These are phyloP conservation scores for Picea glauca DNA, from an alignment of 75 land plant genomes.

Conservation along the genomic window DNA sequence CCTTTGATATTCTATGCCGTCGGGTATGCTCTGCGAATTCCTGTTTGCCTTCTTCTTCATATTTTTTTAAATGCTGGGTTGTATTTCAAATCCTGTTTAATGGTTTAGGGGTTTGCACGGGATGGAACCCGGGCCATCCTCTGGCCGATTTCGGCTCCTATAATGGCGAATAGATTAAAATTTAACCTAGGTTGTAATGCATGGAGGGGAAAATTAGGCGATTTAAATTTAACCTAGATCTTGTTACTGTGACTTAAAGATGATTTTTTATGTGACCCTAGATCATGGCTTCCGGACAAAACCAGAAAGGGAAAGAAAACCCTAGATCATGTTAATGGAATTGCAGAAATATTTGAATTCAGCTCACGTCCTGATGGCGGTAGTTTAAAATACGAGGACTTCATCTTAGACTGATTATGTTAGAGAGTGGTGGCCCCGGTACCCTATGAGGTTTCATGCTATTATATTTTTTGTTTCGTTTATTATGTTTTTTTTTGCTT, in stretches of 20 bases:
- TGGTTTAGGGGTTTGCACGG: not conserved
- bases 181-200: not conserved
- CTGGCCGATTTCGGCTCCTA: not conserved
- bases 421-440: too few species aligned
- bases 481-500: too few species aligned
- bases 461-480: too few species aligned
- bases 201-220: not conserved
- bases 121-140: not conserved
- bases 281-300: not conserved
- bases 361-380: not conserved
- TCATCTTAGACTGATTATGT: not conserved
- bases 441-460: not conserved
- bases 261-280: not conserved
- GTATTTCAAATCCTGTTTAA: not conserved
- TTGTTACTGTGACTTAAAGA: not conserved
- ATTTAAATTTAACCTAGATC: not conserved
- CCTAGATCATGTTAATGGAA: not conserved
- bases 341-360: not conserved
- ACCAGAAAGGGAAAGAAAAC: not conserved
- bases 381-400: not conserved
- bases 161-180: not conserved
- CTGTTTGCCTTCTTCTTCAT: not conserved
- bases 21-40: not conserved
- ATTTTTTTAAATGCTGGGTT: not conserved
- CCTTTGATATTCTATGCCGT: slow-evolving; percentile 7